phyloP scores from a whole-genome alignment of 1,284 basidiomycete genomes.

The Malassezia brasiliensis region DNA sequence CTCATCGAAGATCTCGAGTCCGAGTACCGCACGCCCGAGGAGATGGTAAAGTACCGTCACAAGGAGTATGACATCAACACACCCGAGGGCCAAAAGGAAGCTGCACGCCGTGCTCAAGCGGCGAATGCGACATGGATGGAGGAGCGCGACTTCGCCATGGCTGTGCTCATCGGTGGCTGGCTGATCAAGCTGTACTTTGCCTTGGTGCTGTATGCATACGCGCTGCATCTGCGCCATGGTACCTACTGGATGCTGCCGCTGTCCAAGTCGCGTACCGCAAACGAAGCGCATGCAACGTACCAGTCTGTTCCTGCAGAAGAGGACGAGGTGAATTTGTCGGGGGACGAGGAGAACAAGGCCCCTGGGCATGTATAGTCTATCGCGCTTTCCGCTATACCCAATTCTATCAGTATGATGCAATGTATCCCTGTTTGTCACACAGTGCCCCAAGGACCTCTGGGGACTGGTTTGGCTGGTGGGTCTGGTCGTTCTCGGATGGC shows the following conservation, averaged over 20 bases:
- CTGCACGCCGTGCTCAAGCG: constrained; percentile 39
- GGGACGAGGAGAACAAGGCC: not conserved
- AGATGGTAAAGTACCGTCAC: constrained; percentile 38
- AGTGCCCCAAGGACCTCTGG: not conserved
- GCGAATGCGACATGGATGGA: constrained; percentile 63
- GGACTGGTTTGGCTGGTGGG: constrained; percentile 7
- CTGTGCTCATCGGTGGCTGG: constrained; percentile 74
- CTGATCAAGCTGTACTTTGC: constrained; percentile 89
- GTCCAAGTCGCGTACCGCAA: constrained; percentile 37
- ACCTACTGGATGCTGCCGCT: constrained; percentile 75
- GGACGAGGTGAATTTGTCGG: constrained; percentile 4
- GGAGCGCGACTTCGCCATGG: constrained; percentile 71
- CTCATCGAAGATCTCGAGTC: constrained; percentile 44
- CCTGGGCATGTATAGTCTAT: not conserved
- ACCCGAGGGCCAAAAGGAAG: constrained; percentile 20
- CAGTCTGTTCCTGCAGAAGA: constrained; percentile 7
- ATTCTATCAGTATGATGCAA: not conserved
- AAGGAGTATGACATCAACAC: constrained; percentile 31
- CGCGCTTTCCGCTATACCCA: not conserved
- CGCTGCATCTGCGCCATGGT: constrained; percentile 78
- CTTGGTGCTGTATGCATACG: constrained; percentile 82
- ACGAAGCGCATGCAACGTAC: constrained; percentile 16
- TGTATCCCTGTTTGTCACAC: constrained; percentile 10
- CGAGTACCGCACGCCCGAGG: constrained; percentile 33
- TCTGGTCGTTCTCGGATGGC: constrained; percentile 6